These are phyloP conservation scores for Fraxinus albicans DNA, from an alignment of 305 asterid species.

Conservation along the genomic window DNA sequence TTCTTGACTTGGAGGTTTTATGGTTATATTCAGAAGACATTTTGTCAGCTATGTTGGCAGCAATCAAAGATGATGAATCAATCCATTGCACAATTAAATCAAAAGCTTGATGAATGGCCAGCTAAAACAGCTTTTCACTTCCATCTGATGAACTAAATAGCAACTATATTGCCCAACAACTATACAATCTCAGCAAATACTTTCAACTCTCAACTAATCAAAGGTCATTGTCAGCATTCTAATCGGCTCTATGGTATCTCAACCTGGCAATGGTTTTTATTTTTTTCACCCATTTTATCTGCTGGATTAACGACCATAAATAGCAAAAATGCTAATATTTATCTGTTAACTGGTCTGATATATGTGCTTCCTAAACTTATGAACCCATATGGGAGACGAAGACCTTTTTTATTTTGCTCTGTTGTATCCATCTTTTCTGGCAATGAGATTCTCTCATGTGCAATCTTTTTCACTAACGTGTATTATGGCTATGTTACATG, in stretches of 20 bases:
- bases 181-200: constrained; percentile 87
- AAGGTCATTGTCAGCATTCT: constrained; percentile 83
- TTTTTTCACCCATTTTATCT: constrained; percentile 5
- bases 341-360: constrained; percentile 22
- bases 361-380: constrained; percentile 12
- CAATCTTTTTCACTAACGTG: neutral
- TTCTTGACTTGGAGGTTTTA: constrained; percentile 85
- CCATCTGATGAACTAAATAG: constrained; percentile 93
- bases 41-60: constrained; percentile 91
- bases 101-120: constrained; percentile 30
- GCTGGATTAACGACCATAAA: constrained; percentile 24
- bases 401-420: neutral
- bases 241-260: constrained; percentile 88
- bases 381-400: constrained; percentile 19
- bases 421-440: neutral
- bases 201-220: constrained; percentile 85
- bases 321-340: constrained; percentile 12
- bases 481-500: constrained; percentile 5
- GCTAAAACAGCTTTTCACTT: constrained; percentile 90
- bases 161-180: constrained; percentile 87
- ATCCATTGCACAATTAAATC: constrained; percentile 53
- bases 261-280: constrained; percentile 41
- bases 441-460: neutral
- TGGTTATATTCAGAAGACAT: constrained; percentile 93
- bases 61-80: constrained; percentile 94